Evolutionary conservation across 192 early-diverging fungal genomes (phyloP), one percentile per base, ranked within the genome.

Genomic region (Paraglomus brasilianum): DNA sequence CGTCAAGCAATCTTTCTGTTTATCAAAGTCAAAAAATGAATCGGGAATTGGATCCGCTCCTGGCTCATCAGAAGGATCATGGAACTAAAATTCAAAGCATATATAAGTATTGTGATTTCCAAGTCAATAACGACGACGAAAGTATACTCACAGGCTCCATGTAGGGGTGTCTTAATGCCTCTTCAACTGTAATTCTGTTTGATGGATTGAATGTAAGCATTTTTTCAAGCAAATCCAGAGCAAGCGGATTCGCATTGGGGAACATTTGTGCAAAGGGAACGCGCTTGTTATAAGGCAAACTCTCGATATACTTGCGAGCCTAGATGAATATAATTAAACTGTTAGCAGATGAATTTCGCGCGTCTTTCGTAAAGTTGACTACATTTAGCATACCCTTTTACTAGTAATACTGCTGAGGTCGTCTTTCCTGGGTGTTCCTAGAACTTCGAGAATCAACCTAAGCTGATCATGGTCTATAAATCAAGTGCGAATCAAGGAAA

Each of bases 361-460:
- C 30, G 22, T 22, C 11, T 22, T 56, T n/a, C 30, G 38, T 51
- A 50, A 50, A 8, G 2, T 17, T 36, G 21, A 0, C 7, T 40
- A 22, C 1, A 46, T 43, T 73, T 30, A 4, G 60, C 50, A 46
- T 78, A 81, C 80, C 65, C 90, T 85, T 66, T 81, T 75, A 72
- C 86, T 89, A 74, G 89, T 91, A 77, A 91, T 91, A 36, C 86
- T 88, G 72, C 88, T 84, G 72, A 87, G 95, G 71, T 81, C 93
- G 71, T 85, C 92, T 82, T 86, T 95, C 75, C 83, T 92, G n/a
- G 98, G 98, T 50, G 98, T 99, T 40, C 98, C 98, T 47, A 98
- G 80, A 14, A 99, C 83, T 57, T 97, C 93, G 65, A 98, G 87
- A 52, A 99, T 98, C 57, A 95, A 85, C 70, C 93, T 90, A 30